Percentiles rank a stretch among this genome's conserved stretches.
phyloP scores from a whole-genome alignment of 2,329 filamentous ascomycete species.

The Xylariaceae sp. region DNA sequence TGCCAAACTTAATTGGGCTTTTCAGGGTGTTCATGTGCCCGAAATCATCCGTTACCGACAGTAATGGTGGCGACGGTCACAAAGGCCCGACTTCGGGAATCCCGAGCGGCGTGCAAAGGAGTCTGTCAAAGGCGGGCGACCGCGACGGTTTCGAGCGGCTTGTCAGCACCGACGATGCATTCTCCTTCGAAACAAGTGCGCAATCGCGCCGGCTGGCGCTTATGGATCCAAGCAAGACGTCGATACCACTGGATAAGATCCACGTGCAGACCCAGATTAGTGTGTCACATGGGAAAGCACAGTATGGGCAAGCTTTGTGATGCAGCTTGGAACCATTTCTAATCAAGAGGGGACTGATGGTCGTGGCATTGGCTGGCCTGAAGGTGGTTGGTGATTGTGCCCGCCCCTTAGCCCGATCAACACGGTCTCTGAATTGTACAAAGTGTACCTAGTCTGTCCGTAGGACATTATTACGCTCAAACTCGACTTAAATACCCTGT shows the following conservation, averaged over 20 bases:
- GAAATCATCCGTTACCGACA: background rate
- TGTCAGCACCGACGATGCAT: background rate
- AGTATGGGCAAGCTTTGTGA: background rate
- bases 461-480: too few species aligned
- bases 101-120: background rate
- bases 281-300: background rate
- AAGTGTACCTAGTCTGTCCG: too few species aligned
- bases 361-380: too few species aligned
- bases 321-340: too few species aligned
- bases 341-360: too few species aligned
- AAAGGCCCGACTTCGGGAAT: background rate
- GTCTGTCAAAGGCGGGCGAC: background rate
- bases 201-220: background rate
- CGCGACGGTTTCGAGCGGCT: constrained; percentile 12
- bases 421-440: too few species aligned
- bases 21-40: constrained; percentile 2
- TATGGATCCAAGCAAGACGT: background rate
- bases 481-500: too few species aligned
- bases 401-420: too few species aligned
- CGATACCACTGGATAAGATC: constrained; percentile 15
- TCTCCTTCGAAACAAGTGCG: background rate
- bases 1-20: constrained; percentile 14
- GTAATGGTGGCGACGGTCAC: background rate
- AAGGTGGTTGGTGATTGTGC: too few species aligned
- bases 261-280: constrained; percentile 16